phyloP scores from a whole-genome alignment of 208 protist genomes.

The Crithidia expoeki region DNA sequence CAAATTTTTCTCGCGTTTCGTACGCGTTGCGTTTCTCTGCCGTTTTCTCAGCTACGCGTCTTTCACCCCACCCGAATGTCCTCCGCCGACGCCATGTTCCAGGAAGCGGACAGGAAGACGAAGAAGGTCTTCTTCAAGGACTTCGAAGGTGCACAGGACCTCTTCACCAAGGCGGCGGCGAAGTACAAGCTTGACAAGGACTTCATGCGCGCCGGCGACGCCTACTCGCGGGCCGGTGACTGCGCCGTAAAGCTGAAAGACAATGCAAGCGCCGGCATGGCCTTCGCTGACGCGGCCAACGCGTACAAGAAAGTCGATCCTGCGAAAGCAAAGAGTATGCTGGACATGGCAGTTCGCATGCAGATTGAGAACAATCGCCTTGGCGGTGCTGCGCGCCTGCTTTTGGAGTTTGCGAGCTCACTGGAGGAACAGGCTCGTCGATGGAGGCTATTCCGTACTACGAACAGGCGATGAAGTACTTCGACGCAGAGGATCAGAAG shows the following conservation, averaged over 20 bases:
- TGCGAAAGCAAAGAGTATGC: constrained; percentile 54
- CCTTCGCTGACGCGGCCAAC: constrained; percentile 66
- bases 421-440: constrained; percentile 55
- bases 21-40: too few species aligned
- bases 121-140: constrained; percentile 87
- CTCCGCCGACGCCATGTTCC: constrained; percentile 57
- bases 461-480: constrained; percentile 84
- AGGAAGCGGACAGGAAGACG: constrained; percentile 76
- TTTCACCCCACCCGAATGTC: too few species aligned
- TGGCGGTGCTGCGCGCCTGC: constrained; percentile 55
- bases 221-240: constrained; percentile 70
- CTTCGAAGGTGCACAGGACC: constrained; percentile 78
- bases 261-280: constrained; percentile 32
- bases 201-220: constrained; percentile 74
- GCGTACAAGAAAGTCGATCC: constrained; percentile 69
- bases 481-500: constrained; percentile 80
- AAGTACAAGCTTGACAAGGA: constrained; percentile 82
- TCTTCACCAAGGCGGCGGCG: constrained; percentile 74
- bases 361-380: constrained; percentile 83
- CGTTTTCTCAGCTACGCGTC: too few species aligned
- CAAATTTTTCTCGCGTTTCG: too few species aligned
- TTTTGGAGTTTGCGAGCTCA: constrained; percentile 76
- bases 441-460: constrained; percentile 78
- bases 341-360: constrained; percentile 68
- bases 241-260: constrained; percentile 75